phyloP scores from a whole-genome alignment of 2,329 filamentous ascomycete genomes.

The Hysterium pulicare region DNA sequence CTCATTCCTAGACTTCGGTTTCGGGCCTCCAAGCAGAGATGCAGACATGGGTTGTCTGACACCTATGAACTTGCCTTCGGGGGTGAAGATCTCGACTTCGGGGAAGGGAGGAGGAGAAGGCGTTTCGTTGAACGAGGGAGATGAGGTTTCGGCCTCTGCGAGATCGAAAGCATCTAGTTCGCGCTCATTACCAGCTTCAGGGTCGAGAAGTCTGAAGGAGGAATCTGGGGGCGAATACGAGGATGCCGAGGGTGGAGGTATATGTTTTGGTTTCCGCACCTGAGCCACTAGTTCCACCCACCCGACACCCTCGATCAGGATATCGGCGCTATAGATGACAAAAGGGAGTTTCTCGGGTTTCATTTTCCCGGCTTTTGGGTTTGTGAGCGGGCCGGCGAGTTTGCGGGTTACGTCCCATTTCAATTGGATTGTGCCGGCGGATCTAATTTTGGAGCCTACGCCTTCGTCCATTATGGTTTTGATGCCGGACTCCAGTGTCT shows the following conservation, averaged over 20 bases:
- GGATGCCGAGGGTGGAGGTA: background rate
- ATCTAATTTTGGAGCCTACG: slow-evolving; percentile 33
- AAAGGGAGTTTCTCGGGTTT: slow-evolving; percentile 72
- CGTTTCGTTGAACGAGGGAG: background rate
- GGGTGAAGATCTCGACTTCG: slow-evolving; percentile 78
- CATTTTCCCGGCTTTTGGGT: slow-evolving; percentile 58
- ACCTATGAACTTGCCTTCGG: slow-evolving; percentile 76
- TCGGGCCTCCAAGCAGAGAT: slow-evolving; percentile 59
- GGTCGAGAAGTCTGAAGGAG: slow-evolving; percentile 10
- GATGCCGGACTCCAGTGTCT: slow-evolving; percentile 52
- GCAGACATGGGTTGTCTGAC: slow-evolving; percentile 66
- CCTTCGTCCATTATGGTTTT: slow-evolving; percentile 55
- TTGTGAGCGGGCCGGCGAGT: slow-evolving; percentile 70
- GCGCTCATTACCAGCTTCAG: background rate
- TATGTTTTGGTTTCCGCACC: slow-evolving; percentile 52
- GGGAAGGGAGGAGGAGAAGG: slow-evolving; percentile 51
- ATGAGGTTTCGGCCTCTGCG: slow-evolving; percentile 8
- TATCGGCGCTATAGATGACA: slow-evolving; percentile 73
- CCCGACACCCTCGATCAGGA: slow-evolving; percentile 86
- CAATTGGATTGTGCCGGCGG: slow-evolving; percentile 71
- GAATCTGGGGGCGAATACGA: slow-evolving; percentile 11
- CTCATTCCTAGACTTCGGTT: slow-evolving; percentile 48
- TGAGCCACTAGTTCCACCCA: slow-evolving; percentile 90
- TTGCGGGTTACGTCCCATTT: slow-evolving; percentile 79
- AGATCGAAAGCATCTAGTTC: slow-evolving; percentile 11